Conservation (phyloP, 176 grass and related monocot species). For the Rhynchospora breviuscula region DNA sequence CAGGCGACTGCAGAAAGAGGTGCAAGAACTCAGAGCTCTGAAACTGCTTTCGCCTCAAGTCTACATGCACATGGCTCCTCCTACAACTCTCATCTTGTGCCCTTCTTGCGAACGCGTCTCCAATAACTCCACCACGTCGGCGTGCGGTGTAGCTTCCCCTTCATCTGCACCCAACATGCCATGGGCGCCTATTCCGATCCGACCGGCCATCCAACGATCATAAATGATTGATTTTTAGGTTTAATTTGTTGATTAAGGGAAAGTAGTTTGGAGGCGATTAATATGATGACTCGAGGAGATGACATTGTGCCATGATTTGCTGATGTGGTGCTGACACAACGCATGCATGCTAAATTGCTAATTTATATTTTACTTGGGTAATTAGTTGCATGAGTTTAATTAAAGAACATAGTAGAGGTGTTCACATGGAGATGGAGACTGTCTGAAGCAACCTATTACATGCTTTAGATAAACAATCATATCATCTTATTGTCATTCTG, state of each 20-base stretch:
- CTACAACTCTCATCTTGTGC: conserved; percentile 89
- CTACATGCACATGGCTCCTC: conserved; percentile 58
- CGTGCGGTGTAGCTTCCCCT: neutral
- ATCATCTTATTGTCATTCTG: neutral
- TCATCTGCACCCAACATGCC: conserved; percentile 15
- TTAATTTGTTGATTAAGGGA: neutral
- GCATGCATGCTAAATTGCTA: conserved; percentile 19
- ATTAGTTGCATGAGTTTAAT: conserved; percentile 2
- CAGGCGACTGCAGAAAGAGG: conserved; percentile 64
- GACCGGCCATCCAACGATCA: conserved; percentile 36
- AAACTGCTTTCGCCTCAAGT: conserved; percentile 59
- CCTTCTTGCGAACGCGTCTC: conserved; percentile 74
- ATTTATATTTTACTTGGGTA: conserved; percentile 12
- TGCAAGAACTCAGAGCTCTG: conserved; percentile 72
- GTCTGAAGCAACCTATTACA: conserved; percentile 23
- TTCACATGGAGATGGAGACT: neutral
- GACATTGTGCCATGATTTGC: neutral
- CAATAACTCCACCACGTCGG: neutral
- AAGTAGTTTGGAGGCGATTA: neutral
- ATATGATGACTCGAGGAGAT: neutral
- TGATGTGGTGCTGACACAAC: neutral
- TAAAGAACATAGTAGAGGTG: neutral
- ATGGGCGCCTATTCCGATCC: conserved; percentile 33
- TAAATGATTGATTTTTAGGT: conserved; percentile 5
- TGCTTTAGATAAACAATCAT: conserved; percentile 13